Percentiles rank a stretch among this genome's conserved stretches.
Evolutionary conservation across 441 rosid genomes (phyloP).

Genomic region (Daphne laureola): DNA sequence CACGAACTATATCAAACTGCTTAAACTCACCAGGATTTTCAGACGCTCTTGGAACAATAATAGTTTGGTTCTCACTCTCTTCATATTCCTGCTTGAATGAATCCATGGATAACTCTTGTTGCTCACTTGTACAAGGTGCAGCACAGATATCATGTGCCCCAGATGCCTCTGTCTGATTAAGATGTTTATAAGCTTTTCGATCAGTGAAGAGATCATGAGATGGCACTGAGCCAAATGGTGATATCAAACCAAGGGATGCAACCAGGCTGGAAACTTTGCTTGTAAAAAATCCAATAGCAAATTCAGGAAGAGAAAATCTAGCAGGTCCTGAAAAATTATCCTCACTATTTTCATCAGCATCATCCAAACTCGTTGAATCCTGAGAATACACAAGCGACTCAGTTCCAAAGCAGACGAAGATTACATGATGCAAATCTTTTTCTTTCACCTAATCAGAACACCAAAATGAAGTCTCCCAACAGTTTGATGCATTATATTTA

Average conservation of each 20-base stretch:
- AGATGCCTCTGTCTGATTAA: conserved; percentile 22
- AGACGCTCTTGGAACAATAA: conserved; percentile 16
- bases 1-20: conserved; percentile 69
- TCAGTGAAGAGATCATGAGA: conserved; percentile 31
- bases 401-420: conserved; percentile 10
- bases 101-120: conserved; percentile 13
- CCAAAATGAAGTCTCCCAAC: too few species aligned
- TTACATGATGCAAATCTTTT: conserved; percentile 8
- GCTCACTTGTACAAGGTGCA: conserved; percentile 32
- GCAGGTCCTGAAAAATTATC: conserved; percentile 23
- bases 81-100: conserved; percentile 22
- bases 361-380: conserved; percentile 35
- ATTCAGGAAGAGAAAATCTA: conserved; percentile 49
- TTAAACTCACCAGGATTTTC: conserved; percentile 24
- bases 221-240: conserved; percentile 27
- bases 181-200: conserved; percentile 22
- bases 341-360: conserved; percentile 27
- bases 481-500: too few species aligned
- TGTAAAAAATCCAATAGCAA: conserved; percentile 59
- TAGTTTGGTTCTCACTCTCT: conserved; percentile 19
- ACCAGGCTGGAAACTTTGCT: conserved; percentile 51
- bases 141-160: conserved; percentile 26
- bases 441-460: neutral
- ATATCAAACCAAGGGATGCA: conserved; percentile 39
- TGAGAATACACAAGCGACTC: conserved; percentile 21